Evolutionary conservation across 1,284 basidiomycete species (phyloP), one percentile per base, ranked within the genome.

Genomic region (Mycena citricolor): DNA sequence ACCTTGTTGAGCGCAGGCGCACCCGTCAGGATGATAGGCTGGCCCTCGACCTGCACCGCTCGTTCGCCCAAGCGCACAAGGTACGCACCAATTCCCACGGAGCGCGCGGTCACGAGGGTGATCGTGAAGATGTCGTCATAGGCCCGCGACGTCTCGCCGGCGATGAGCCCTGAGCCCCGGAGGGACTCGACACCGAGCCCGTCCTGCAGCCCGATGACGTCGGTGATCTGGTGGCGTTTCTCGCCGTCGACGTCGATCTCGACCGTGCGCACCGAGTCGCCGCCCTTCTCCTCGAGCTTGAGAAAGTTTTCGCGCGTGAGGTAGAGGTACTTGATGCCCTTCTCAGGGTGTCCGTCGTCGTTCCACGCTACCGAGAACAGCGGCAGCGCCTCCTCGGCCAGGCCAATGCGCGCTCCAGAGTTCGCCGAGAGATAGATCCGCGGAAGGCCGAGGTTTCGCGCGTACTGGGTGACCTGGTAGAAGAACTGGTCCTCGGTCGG

Each of bases 71-170:
- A 82, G 59, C 97, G 93, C 45, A 99, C 94, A 45, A 99, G 89
- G 69, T 99, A 99, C 28, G 97, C 97, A 62, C 97, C 97, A 59
- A 99, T 99, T 70, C 97, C 97, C 57, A 99, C 97, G 5, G 94
- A 98, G 44, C 97, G 91, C 56, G 94, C 97, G 32, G 94, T 97
- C 57, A 99, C 95, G 60, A 99, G 84, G 16, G 97, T 99, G 65
- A 98, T 94, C 39, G 97, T 99, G 76, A 99, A 99, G 65, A 99
- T 97, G 64, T 98, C 93, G 59, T 99, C 94, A 66, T 97, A 97
- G 0, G 97, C 97, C 32, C 97, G 84, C 35, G 94, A 97, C 0
- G 97, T 99, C 69, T 97, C 97, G 52, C 97, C 97, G 30, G 97
- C 97, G 61, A 99, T 99, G 58, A 99, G 83, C 69, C 97, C 97